phyloP scores from a whole-genome alignment of 352 stramenopile species.

The Plasmopara viticola region DNA sequence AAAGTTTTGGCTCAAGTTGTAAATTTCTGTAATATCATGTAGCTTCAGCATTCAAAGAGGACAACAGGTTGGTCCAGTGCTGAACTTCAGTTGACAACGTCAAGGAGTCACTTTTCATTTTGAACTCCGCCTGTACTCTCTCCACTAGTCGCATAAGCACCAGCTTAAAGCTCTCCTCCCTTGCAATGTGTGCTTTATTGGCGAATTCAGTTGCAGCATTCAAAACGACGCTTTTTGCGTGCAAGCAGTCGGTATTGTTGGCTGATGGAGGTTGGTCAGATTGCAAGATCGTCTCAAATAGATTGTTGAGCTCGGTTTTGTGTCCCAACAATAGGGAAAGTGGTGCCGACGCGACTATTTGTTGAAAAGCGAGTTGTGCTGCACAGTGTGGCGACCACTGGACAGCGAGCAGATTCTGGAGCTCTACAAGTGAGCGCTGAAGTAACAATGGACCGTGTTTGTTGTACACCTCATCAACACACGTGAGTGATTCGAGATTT shows the following conservation, averaged over 20 bases:
- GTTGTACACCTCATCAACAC: slow-evolving; percentile 21
- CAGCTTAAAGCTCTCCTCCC: slow-evolving; percentile 9
- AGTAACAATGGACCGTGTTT: slow-evolving; percentile 28
- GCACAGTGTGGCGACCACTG: slow-evolving; percentile 32
- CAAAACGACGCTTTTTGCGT: background rate
- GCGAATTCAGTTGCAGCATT: background rate
- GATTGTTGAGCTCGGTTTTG: slow-evolving; percentile 5
- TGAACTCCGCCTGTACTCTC: slow-evolving; percentile 9
- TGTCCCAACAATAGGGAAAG: slow-evolving; percentile 9
- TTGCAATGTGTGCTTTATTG: background rate
- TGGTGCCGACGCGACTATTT: slow-evolving; percentile 20
- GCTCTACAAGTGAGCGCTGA: slow-evolving; percentile 9
- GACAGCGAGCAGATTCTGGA: slow-evolving; percentile 21
- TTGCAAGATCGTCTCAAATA: slow-evolving; percentile 16
- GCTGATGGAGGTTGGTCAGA: slow-evolving; percentile 1
- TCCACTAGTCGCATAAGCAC: slow-evolving; percentile 19
- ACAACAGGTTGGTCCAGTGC: slow-evolving; percentile 12
- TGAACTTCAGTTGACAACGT: background rate
- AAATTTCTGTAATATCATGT: slow-evolving; percentile 5
- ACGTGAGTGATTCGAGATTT: slow-evolving; percentile 19
- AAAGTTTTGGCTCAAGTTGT: background rate
- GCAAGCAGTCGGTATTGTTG: background rate
- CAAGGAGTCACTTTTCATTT: slow-evolving; percentile 3
- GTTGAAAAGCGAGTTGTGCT: slow-evolving; percentile 28
- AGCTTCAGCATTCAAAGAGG: slow-evolving; percentile 8